Conservation (phyloP, 331 rosid species). For the Rosa hybrid region DNA sequence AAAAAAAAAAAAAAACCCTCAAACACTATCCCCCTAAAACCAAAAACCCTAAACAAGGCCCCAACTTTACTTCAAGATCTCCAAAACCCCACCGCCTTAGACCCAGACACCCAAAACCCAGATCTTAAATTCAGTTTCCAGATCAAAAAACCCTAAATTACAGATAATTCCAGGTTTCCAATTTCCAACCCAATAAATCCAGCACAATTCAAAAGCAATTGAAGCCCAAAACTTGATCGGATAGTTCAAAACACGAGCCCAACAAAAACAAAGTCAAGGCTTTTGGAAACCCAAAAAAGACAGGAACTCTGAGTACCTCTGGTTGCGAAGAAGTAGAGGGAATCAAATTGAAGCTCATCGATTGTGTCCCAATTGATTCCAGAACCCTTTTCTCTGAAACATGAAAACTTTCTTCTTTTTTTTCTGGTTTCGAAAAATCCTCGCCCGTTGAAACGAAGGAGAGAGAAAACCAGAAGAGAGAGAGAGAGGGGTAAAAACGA, state of each 20-base stretch:
- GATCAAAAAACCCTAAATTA: constrained; percentile 46
- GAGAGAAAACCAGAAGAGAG: constrained; percentile 25
- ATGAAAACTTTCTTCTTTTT: constrained; percentile 9
- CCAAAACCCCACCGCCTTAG: constrained; percentile 34
- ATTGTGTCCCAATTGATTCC: constrained; percentile 25
- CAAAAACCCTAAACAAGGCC: constrained; percentile 39
- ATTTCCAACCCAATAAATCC: constrained; percentile 16
- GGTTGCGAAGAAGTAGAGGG: constrained; percentile 67
- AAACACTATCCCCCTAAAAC: neutral
- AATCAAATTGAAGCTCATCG: constrained; percentile 74
- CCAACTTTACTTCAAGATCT: constrained; percentile 24
- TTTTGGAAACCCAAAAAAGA: constrained; percentile 10
- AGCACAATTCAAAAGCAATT: constrained; percentile 26
- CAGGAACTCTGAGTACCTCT: constrained; percentile 53
- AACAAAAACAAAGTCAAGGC: constrained; percentile 19
- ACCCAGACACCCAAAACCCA: constrained; percentile 43
- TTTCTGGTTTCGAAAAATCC: constrained; percentile 80
- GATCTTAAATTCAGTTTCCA: constrained; percentile 63
- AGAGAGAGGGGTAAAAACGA: neutral
- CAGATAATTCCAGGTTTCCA: constrained; percentile 27
- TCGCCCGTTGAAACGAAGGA: constrained; percentile 97
- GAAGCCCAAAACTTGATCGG: neutral
- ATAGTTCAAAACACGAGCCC: neutral
- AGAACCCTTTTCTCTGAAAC: constrained; percentile 27
- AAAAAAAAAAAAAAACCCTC: neutral